Conservation (phyloP, 2,329 filamentous ascomycete genomes). For the Diaporthe nobilis region DNA sequence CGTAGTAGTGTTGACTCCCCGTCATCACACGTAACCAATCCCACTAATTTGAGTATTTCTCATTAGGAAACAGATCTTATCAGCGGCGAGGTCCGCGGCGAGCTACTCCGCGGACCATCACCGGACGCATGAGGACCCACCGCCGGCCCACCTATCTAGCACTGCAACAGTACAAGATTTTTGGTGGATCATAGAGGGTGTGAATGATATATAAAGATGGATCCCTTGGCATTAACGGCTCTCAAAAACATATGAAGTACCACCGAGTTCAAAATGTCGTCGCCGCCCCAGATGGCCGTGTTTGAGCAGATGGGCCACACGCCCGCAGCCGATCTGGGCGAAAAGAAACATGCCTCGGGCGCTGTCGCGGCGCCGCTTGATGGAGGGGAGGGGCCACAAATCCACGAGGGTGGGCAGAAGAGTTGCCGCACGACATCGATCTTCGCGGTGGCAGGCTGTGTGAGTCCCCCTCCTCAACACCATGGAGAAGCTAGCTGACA, state of each 20-base stretch:
- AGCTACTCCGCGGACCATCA: conserved; percentile 1
- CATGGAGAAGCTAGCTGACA: not conserved
- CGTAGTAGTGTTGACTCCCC: not conserved
- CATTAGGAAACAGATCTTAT: conserved; percentile 1
- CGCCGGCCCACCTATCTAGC: not conserved
- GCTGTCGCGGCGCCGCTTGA: not conserved
- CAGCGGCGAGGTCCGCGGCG: conserved; percentile 9
- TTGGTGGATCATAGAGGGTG: not conserved
- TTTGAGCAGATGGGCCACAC: not conserved
- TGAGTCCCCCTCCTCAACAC: not conserved
- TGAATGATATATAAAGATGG: not conserved
- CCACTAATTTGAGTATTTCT: not conserved
- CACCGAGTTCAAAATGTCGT: not conserved
- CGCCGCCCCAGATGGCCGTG: not conserved
- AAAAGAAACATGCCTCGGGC: not conserved
- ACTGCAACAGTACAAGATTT: conserved; percentile 20
- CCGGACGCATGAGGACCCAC: conserved; percentile 21
- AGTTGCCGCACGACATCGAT: conserved; percentile 4
- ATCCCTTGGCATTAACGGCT: not conserved
- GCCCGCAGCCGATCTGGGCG: not conserved
- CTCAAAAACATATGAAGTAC: not conserved
- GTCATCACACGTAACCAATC: not conserved
- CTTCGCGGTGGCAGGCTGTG: conserved; percentile 33
- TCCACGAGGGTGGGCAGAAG: not conserved
- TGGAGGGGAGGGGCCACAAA: not conserved